Evolutionary conservation across 2,329 filamentous ascomycete genomes (phyloP).

Genomic region (Fusarium ramigenum): DNA sequence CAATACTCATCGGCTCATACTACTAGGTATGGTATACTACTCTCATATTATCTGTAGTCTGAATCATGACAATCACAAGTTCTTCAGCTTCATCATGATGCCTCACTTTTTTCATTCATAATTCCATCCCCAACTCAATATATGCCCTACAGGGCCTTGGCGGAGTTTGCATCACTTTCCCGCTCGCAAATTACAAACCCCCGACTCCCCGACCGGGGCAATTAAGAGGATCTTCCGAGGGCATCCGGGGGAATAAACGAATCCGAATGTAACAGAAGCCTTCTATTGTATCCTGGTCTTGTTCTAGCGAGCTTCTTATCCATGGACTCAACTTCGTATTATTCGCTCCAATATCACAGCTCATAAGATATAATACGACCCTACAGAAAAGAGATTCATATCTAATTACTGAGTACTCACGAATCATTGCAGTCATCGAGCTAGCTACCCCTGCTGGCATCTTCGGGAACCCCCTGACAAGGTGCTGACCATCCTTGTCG

Average conservation of each 20-base stretch:
- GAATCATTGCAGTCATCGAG: not conserved
- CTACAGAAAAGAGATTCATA: not conserved
- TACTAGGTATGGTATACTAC: not conserved
- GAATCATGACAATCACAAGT: not conserved
- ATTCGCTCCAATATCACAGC: not conserved
- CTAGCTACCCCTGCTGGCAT: not conserved
- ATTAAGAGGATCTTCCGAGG: not conserved
- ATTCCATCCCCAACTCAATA: not conserved
- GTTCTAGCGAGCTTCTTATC: not conserved
- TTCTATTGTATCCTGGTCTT: not conserved
- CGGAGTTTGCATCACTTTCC: conserved; percentile 20
- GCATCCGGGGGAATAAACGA: conserved; percentile 16
- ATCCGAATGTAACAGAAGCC: conserved; percentile 10
- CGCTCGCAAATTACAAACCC: conserved; percentile 9
- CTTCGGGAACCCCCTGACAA: conserved; percentile 6
- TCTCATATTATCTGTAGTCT: not conserved
- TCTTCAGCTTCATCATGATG: not conserved
- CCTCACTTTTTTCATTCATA: not conserved
- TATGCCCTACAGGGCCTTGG: conserved; percentile 12
- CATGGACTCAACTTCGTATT: not conserved
- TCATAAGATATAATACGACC: not conserved
- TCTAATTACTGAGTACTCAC: not conserved
- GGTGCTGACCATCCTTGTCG: conserved; percentile 26
- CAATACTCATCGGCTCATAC: too few species aligned
- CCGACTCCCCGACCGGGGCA: not conserved